Evolutionary conservation across 2,329 filamentous ascomycete genomes (phyloP), one percentile per base, ranked within the genome.

Genomic region (Sclerotinia subarctica): DNA sequence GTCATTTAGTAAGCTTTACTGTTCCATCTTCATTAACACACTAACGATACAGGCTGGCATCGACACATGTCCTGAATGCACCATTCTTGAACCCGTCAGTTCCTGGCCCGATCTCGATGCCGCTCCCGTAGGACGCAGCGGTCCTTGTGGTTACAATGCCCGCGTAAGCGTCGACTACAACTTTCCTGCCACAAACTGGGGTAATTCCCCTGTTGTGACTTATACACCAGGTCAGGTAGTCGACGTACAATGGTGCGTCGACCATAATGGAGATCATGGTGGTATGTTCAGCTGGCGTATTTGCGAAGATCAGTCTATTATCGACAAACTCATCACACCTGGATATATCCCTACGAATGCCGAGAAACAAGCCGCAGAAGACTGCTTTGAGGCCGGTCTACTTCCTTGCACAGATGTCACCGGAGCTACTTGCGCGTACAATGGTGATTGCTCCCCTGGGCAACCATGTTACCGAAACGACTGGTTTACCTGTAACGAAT

Each of bases 241-340:
- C 32, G 81, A 83, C 32, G 83, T 85, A 0, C 77, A 84, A 73
- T 86, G 84, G 84, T 86, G 84, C 64, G 80, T 85, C 24, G 84
- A 86, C 72, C 76, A 84, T 75, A 86, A 85, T 71, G 84, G 84
- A 0, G 83, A 86, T 70, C 84, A 86, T 70, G 83, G 83, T 35
- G 84, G 83, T 74, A 85, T 85, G 83, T 86, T 85, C 75, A 80
- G 76, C 71, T 86, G 84, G 74, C 82, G 84, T 13, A 81, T 85
- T 70, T 86, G 83, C 72, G 80, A 83, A 70, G 77, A 86, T 71
- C 83, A 85, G 71, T 77, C 75, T 0, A 74, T 86, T 0, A 81
- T 85, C 42, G 79, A 84, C 77, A 82, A 82, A 70, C 81, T 86
- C 72, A 75, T 84, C 1, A 79, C 80, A 0, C 79, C 82, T 0